phyloP scores from a whole-genome alignment of 345 rosid genomes.

The Euclidium syriacum region DNA sequence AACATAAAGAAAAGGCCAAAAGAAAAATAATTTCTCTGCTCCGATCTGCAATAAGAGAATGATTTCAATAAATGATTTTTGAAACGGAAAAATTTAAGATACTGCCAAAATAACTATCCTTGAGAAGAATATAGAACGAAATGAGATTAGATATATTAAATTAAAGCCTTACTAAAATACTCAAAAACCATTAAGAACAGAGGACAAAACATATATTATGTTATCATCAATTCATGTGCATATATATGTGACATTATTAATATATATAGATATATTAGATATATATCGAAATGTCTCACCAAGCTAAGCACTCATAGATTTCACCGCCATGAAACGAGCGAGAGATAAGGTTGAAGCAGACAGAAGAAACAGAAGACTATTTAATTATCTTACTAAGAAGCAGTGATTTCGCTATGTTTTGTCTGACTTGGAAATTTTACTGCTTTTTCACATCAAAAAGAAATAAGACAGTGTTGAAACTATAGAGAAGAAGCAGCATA shows the following conservation, averaged over 20 bases:
- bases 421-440: conserved; percentile 14
- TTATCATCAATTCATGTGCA: not conserved
- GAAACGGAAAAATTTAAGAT: not conserved
- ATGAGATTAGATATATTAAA: not conserved
- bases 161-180: not conserved
- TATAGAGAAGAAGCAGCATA: conserved; percentile 14
- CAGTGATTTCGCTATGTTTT: conserved; percentile 19
- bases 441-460: conserved; percentile 16
- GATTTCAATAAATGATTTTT: not conserved
- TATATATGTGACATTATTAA: not conserved
- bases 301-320: conserved; percentile 18
- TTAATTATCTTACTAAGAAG: not conserved
- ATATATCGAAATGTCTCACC: not conserved
- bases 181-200: not conserved
- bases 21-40: not conserved
- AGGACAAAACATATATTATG: not conserved
- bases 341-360: conserved; percentile 9
- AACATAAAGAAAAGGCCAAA: conserved; percentile 21
- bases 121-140: not conserved
- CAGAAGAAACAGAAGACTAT: not conserved
- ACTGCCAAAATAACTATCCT: conserved; percentile 11
- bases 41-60: conserved; percentile 24
- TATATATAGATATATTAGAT: not conserved
- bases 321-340: conserved; percentile 18
- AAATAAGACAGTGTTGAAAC: conserved; percentile 19